phyloP scores from a whole-genome alignment of 1,284 basidiomycete genomes.

The Marasmius tenuissimus region DNA sequence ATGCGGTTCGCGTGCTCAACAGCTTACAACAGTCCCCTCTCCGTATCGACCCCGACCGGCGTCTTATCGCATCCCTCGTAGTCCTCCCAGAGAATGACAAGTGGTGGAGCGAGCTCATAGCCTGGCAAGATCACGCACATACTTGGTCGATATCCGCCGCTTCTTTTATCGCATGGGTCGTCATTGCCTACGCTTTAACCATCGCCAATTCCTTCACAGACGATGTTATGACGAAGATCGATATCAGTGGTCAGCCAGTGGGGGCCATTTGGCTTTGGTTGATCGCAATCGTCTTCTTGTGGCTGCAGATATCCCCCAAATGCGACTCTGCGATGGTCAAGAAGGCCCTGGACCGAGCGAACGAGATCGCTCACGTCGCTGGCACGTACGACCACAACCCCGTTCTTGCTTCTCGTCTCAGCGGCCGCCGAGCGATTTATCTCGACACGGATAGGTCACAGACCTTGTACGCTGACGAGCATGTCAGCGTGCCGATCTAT shows the following conservation, averaged over 20 bases:
- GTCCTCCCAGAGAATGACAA: conserved; percentile 33
- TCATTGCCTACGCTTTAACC: conserved; percentile 33
- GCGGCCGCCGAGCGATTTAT: conserved; percentile 1
- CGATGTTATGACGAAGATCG: conserved; percentile 17
- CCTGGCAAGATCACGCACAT: conserved; percentile 28
- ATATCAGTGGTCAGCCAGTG: conserved; percentile 26
- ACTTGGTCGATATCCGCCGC: conserved; percentile 35
- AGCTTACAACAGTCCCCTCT: conserved; percentile 37
- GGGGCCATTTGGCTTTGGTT: conserved; percentile 34
- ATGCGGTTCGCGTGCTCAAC: conserved; percentile 30
- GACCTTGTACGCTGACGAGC: conserved; percentile 13
- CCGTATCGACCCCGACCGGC: conserved; percentile 20
- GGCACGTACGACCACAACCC: neutral
- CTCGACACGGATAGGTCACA: neutral
- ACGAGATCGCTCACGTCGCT: conserved; percentile 14
- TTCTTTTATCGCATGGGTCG: conserved; percentile 31
- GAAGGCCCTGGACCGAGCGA: conserved; percentile 21
- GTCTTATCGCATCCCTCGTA: conserved; percentile 32
- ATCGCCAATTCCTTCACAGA: conserved; percentile 27
- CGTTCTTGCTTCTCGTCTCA: conserved; percentile 12
- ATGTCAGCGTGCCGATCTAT: conserved; percentile 25
- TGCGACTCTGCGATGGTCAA: conserved; percentile 25
- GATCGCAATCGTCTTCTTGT: conserved; percentile 33
- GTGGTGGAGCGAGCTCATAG: conserved; percentile 32
- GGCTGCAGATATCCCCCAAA: conserved; percentile 33